Percentiles rank a stretch among this genome's conserved stretches.
Conservation (phyloP, 129 eudicot genomes). For the Calendula officinalis region DNA sequence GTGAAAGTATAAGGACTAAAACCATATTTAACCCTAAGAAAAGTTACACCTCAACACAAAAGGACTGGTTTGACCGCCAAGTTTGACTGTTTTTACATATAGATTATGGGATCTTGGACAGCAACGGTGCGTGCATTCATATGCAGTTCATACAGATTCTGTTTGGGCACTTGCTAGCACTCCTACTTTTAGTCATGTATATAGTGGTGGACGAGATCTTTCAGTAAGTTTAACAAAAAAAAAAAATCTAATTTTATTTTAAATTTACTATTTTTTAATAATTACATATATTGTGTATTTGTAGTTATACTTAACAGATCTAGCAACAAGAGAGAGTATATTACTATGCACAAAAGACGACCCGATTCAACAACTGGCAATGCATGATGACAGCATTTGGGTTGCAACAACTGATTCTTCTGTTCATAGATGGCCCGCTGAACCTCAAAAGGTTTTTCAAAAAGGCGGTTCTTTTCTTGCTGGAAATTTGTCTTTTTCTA, state of each 20-base stretch:
- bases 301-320: slow-evolving; percentile 91
- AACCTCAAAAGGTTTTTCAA: slow-evolving; percentile 84
- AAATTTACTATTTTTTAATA: slow-evolving; percentile 1
- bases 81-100: not conserved
- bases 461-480: slow-evolving; percentile 96
- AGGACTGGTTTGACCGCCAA: too few species aligned
- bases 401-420: slow-evolving; percentile 92
- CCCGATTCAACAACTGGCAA: slow-evolving; percentile 76
- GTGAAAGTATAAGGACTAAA: too few species aligned
- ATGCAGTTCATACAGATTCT: slow-evolving; percentile 98
- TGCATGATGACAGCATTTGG: slow-evolving; percentile 90
- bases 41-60: too few species aligned
- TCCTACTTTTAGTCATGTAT: slow-evolving; percentile 88
- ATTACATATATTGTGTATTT: slow-evolving; percentile 30
- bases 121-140: slow-evolving; percentile 95
- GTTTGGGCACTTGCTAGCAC: slow-evolving; percentile 99
- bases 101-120: slow-evolving; percentile 99
- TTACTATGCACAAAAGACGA: slow-evolving; percentile 85
- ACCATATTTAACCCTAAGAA: too few species aligned
- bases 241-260: too few species aligned
- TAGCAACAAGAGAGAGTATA: slow-evolving; percentile 89
- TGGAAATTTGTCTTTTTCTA: slow-evolving; percentile 94
- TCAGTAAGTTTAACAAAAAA: slow-evolving; percentile 57
- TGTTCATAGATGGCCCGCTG: slow-evolving; percentile 93
- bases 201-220: slow-evolving; percentile 97